Evolutionary conservation across 805 yeast genomes (phyloP).

Genomic region (Suhomyces faveliae): DNA sequence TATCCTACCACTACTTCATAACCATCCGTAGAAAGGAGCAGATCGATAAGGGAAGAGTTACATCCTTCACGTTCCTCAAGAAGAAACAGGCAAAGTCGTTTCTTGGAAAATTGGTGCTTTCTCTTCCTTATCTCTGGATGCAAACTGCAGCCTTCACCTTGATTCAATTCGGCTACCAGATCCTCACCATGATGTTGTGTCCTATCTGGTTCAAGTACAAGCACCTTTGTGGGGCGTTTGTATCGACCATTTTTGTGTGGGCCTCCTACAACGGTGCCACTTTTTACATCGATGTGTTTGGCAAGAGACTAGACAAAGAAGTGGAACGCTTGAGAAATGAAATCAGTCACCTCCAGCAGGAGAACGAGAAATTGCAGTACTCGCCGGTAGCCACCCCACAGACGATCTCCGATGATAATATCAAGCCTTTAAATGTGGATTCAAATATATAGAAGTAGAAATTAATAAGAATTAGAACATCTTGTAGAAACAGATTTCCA

Average conservation of each 20-base stretch:
- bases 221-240: constrained; percentile 62
- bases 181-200: constrained; percentile 82
- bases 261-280: constrained; percentile 95
- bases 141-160: constrained; percentile 85
- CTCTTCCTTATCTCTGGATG: constrained; percentile 74
- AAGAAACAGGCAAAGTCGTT: constrained; percentile 61
- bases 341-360: constrained; percentile 57
- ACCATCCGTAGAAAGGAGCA: constrained; percentile 76
- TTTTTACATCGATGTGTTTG: constrained; percentile 88
- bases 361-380: constrained; percentile 8
- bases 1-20: constrained; percentile 85
- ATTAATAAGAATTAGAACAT: no score
- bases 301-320: constrained; percentile 85
- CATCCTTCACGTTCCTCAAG: constrained; percentile 83
- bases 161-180: constrained; percentile 84
- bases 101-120: constrained; percentile 75
- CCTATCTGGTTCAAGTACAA: constrained; percentile 83
- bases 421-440: neutral
- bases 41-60: constrained; percentile 80
- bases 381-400: constrained; percentile 6
- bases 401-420: neutral
- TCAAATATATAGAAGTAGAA: no score
- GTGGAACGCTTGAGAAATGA: constrained; percentile 69
- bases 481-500: no score
- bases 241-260: constrained; percentile 67